A percentile compares a stretch with the other conserved stretches of the same genome.
phyloP scores from a whole-genome alignment of 192 early-diverging fungal genomes.

The Obelidium mucronatum region DNA sequence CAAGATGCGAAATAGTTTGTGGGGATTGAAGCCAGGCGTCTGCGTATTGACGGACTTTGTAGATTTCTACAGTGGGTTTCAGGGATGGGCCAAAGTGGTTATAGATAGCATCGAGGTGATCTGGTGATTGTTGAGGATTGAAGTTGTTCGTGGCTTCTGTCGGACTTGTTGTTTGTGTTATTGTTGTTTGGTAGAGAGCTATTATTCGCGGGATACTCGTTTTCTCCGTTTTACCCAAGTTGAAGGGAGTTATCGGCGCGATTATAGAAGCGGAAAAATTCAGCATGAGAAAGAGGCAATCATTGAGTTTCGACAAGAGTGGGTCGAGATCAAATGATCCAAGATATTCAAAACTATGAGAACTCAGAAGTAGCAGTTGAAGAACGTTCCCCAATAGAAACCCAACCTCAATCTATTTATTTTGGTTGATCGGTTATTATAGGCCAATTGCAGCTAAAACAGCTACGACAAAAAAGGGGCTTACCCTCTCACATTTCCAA shows the following conservation, averaged over 20 bases:
- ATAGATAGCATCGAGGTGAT: background rate
- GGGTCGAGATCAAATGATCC: background rate
- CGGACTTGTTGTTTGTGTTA: background rate
- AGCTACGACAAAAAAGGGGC: too few relatives aligned
- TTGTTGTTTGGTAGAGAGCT: slow-evolving; percentile 2
- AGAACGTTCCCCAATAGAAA: too few relatives aligned
- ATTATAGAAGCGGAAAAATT: background rate
- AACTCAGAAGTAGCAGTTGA: too few relatives aligned
- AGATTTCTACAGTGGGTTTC: background rate
- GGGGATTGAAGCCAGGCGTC: slow-evolving; percentile 6
- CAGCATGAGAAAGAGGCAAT: background rate
- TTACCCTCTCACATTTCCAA: too few relatives aligned
- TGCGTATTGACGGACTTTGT: background rate
- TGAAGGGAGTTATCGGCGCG: background rate
- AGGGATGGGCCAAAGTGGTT: slow-evolving; percentile 3
- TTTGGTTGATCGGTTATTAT: too few relatives aligned
- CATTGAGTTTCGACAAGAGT: slow-evolving; percentile 12
- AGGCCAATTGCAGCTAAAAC: too few relatives aligned
- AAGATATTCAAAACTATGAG: too few relatives aligned
- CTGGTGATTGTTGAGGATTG: background rate
- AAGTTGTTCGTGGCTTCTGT: too few relatives aligned
- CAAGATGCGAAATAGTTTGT: background rate
- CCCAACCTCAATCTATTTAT: too few relatives aligned
- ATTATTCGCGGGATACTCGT: slow-evolving; percentile 19
- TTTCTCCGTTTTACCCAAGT: background rate